phyloP scores from a whole-genome alignment of 2,329 filamentous ascomycete genomes.

The Fusarium liriodendri region DNA sequence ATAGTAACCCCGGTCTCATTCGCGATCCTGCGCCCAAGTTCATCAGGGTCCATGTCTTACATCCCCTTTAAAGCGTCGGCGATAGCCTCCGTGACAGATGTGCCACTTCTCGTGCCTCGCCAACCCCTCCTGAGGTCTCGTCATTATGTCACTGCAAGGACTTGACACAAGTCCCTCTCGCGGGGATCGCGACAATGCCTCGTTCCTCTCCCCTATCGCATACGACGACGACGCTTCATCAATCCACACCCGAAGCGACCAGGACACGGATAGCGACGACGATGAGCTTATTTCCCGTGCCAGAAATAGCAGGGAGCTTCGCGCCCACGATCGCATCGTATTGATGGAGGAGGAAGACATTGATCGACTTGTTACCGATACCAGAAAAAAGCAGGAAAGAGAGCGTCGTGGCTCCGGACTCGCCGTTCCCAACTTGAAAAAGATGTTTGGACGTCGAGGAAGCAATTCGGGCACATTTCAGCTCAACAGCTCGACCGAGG shows the following conservation, averaged over 20 bases:
- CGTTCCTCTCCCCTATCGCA: slow-evolving; percentile 70
- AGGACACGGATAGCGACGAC: slow-evolving; percentile 82
- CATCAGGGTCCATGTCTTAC: slow-evolving; percentile 33
- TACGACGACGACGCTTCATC: slow-evolving; percentile 79
- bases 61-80: slow-evolving; percentile 33
- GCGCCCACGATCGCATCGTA: slow-evolving; percentile 75
- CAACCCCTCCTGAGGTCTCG: slow-evolving; percentile 26
- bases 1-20: slow-evolving; percentile 41
- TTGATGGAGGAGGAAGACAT: slow-evolving; percentile 81
- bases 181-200: slow-evolving; percentile 49
- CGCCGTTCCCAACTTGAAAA: slow-evolving; percentile 62
- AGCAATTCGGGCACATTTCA: slow-evolving; percentile 50
- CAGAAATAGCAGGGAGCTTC: slow-evolving; percentile 76
- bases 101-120: slow-evolving; percentile 25
- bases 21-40: slow-evolving; percentile 20
- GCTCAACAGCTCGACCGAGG: slow-evolving; percentile 59
- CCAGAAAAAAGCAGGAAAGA: slow-evolving; percentile 61
- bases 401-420: slow-evolving; percentile 63
- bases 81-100: slow-evolving; percentile 18
- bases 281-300: slow-evolving; percentile 74
- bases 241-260: slow-evolving; percentile 74
- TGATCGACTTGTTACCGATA: slow-evolving; percentile 68
- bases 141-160: slow-evolving; percentile 38
- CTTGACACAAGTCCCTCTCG: slow-evolving; percentile 35
- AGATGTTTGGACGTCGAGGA: slow-evolving; percentile 54